Evolutionary conservation across 805 yeast species (phyloP), one percentile per base, ranked within the genome.

Genomic region (Starmera amethionina): DNA sequence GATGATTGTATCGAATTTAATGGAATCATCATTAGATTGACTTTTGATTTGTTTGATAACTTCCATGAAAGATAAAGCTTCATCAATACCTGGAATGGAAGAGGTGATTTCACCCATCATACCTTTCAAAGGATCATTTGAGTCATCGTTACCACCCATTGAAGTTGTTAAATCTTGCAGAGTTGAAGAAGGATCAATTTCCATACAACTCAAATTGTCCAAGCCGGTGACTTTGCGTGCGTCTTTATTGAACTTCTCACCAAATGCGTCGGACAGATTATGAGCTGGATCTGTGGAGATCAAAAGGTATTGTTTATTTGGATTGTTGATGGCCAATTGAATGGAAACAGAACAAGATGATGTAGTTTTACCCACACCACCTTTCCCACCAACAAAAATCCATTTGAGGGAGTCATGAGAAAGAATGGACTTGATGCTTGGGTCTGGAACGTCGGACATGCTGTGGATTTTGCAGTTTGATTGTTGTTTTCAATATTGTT

Each of bases 261-360:
- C 96, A 65, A 93, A 93, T 3, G 98, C 98, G 62, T 93, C 99
- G 34, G 95, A 83, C 51, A 93, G 71, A 59, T 93, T 93, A 64
- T 93, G 99, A 5, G 99, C 99, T 11, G 99, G 99, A 64, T 93
- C 99, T 1, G 97, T 89, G 29, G 96, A 89, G 53, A 93, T 93
- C 52, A 93, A 69, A 46, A 93, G 69, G 51, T 87, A 94, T 52
- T 83, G 81, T 49, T 87, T 89, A 14, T 61, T 48, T 30, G 95
- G 94, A 57, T 94, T 82, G 42, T 73, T 69, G 45, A 83, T 63
- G 14, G 98, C 97, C 60, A 93, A 74, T 64, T 93, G 97, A 46
- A 89, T 82, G 18, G 99, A 95, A 50, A 93, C 73, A 19, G 97
- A 88, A 36, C 96, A 89, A 1, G 97, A 90, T 4, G 97, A 85